phyloP scores from a whole-genome alignment of 768 basidiomycete species.

The Paxillus rubicundulus region DNA sequence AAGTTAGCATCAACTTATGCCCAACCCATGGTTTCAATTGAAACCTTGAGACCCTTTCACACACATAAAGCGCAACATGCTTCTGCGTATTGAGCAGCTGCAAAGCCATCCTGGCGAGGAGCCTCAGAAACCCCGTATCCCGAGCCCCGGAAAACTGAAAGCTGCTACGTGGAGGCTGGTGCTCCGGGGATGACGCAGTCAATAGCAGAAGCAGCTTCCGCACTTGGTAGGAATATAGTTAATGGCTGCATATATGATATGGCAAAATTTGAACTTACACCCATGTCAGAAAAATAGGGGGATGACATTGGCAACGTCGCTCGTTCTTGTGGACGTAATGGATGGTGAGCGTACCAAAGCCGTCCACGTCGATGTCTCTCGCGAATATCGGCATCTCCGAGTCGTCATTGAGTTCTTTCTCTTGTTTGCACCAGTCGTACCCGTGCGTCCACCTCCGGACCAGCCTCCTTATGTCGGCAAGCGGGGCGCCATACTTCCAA shows the following conservation, averaged over 20 bases:
- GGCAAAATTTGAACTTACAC: conserved; percentile 33
- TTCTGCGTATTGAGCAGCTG: conserved; percentile 51
- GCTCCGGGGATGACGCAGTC: conserved; percentile 35
- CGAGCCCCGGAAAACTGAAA: conserved; percentile 52
- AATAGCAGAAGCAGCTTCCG: conserved; percentile 56
- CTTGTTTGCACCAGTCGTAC: conserved; percentile 56
- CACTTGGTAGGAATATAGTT: conserved; percentile 47
- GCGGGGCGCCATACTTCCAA: conserved; percentile 52
- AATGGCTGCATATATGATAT: background rate
- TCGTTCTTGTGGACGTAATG: conserved; percentile 61
- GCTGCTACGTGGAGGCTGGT: conserved; percentile 65
- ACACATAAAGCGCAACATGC: conserved; percentile 23
- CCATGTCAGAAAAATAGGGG: conserved; percentile 63
- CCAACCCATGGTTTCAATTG: conserved; percentile 33
- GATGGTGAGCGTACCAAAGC: conserved; percentile 47
- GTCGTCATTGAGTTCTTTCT: conserved; percentile 48
- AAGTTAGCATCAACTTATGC: conserved; percentile 47
- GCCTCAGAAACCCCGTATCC: conserved; percentile 63
- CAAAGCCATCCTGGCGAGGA: conserved; percentile 52
- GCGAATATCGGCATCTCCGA: conserved; percentile 59
- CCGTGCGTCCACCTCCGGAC: conserved; percentile 48
- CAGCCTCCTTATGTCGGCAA: conserved; percentile 48
- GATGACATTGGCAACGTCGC: conserved; percentile 43
- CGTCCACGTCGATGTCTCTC: conserved; percentile 46
- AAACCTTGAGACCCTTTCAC: background rate